These are phyloP conservation scores for Irpex sp. DNA, from an alignment of 1,284 basidiomycete species.

Conservation along the genomic window DNA sequence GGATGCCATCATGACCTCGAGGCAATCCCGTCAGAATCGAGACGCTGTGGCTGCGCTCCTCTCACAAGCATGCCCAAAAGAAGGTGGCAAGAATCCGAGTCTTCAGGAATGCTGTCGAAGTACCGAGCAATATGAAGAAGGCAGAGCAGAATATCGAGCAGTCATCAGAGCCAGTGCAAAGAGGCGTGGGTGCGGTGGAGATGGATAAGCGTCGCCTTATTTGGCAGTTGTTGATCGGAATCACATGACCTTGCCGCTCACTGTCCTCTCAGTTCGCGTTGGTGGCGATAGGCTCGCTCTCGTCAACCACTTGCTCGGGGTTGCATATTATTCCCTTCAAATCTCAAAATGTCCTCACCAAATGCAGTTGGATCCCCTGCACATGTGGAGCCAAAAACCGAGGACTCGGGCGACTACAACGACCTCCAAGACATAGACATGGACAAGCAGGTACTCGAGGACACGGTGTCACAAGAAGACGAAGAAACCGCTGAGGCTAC, in stretches of 20 bases:
- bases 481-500: slow-evolving; percentile 7
- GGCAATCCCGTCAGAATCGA: background rate
- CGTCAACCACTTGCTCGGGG: too few species aligned
- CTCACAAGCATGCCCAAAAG: background rate
- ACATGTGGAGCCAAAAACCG: slow-evolving; percentile 4
- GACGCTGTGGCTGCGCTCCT: background rate
- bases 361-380: too few species aligned
- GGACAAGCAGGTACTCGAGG: slow-evolving; percentile 1
- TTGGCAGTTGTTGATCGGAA: too few species aligned
- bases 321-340: background rate
- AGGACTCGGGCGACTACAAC: slow-evolving; percentile 16
- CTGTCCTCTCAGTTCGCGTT: too few species aligned
- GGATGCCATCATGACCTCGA: background rate
- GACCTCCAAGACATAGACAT: slow-evolving; percentile 14
- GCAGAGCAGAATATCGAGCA: background rate
- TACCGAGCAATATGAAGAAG: background rate
- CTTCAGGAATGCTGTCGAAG: background rate
- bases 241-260: too few species aligned
- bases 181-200: background rate
- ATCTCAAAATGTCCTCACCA: background rate
- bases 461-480: background rate
- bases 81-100: background rate
- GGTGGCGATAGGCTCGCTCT: too few species aligned
- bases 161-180: background rate
- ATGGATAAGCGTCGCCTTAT: background rate